Conservation (phyloP, 2,329 filamentous ascomycete genomes). For the Penicillium sp. region DNA sequence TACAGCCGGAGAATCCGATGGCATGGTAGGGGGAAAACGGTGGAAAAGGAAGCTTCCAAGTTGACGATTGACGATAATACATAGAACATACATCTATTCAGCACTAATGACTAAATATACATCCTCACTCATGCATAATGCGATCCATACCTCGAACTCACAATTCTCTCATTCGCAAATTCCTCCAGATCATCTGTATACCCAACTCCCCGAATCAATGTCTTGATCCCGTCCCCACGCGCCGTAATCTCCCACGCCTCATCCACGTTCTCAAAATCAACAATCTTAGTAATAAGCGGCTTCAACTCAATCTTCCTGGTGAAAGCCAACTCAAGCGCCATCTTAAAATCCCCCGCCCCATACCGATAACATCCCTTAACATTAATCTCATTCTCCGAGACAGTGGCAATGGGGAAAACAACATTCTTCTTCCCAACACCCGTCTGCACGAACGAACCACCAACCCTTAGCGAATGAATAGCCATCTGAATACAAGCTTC, state of each 20-base stretch:
- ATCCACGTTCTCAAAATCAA: constrained; percentile 33
- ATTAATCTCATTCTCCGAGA: constrained; percentile 36
- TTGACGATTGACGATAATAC: background rate
- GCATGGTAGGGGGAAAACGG: constrained; percentile 1
- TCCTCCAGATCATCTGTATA: constrained; percentile 6
- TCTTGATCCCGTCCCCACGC: constrained; percentile 23
- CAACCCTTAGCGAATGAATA: constrained; percentile 35
- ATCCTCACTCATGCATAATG: background rate
- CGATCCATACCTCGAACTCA: background rate
- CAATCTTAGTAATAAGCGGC: constrained; percentile 32
- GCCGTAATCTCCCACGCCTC: constrained; percentile 34
- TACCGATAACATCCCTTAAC: constrained; percentile 37
- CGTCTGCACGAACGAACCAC: constrained; percentile 35
- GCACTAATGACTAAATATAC: background rate
- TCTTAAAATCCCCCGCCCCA: constrained; percentile 33
- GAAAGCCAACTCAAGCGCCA: constrained; percentile 41
- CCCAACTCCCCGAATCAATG: constrained; percentile 20
- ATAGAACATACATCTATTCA: background rate
- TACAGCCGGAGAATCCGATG: constrained; percentile 9
- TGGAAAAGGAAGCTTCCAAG: background rate
- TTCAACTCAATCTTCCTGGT: constrained; percentile 29
- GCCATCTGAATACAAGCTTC: constrained; percentile 47
- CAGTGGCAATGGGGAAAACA: constrained; percentile 37
- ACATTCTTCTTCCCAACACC: constrained; percentile 41
- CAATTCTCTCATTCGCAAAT: background rate